Conservation (phyloP, 306 rosid genomes). For the Dryas octopetala region DNA sequence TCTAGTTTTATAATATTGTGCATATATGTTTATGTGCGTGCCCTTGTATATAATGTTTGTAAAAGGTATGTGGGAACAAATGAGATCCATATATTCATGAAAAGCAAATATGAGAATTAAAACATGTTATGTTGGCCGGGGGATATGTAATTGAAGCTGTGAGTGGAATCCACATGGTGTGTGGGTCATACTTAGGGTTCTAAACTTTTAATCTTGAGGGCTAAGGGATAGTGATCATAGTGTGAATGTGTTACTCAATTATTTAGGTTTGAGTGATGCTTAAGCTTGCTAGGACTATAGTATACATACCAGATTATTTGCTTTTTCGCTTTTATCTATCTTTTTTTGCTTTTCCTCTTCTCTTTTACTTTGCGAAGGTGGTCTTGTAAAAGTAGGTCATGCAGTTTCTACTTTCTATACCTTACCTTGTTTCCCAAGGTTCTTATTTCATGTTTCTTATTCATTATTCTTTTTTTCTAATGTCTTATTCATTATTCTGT, state of each 20-base stretch:
- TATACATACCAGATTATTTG: not conserved
- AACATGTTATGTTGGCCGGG: not conserved
- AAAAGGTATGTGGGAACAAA: too few species aligned
- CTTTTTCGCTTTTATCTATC: not conserved
- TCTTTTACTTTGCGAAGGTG: not conserved
- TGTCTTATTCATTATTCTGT: too few species aligned
- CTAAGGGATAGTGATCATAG: not conserved
- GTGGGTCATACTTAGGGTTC: not conserved
- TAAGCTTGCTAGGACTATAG: slow-evolving; percentile 2
- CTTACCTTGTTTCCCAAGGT: slow-evolving; percentile 12
- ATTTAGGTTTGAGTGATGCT: slow-evolving; percentile 4
- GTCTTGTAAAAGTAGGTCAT: not conserved
- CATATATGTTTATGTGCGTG: too few species aligned
- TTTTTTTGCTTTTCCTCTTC: not conserved
- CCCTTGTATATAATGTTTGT: too few species aligned
- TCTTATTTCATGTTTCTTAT: too few species aligned
- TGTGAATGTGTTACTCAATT: slow-evolving; percentile 17
- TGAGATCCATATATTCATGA: not conserved
- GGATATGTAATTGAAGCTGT: not conserved
- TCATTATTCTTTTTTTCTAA: too few species aligned
- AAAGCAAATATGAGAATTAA: not conserved
- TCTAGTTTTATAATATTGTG: too few species aligned
- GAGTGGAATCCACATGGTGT: slow-evolving; percentile 3
- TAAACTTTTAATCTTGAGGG: not conserved
- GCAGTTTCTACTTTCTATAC: not conserved